These are phyloP conservation scores for Botrytis byssoidea DNA, from an alignment of 2,329 filamentous ascomycete genomes.

Conservation along the genomic window DNA sequence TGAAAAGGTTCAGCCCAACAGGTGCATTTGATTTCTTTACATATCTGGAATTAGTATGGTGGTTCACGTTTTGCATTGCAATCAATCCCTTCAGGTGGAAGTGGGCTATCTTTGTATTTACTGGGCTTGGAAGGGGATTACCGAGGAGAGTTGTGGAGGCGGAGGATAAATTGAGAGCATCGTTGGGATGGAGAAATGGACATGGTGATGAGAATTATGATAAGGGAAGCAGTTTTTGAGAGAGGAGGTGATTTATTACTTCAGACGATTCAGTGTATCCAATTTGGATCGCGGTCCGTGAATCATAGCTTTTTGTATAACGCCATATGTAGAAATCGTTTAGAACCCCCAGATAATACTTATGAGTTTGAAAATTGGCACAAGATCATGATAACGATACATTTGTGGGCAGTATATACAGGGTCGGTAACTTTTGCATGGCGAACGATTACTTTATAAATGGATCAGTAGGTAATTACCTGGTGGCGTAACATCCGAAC, in stretches of 20 bases:
- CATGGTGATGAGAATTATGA: background rate
- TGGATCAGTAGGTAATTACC: background rate
- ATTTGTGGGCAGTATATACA: background rate
- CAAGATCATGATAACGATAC: background rate
- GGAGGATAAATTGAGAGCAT: constrained; percentile 47
- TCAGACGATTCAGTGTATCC: background rate
- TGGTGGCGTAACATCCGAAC: background rate
- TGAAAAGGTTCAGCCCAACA: constrained; percentile 69
- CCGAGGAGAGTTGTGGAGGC: constrained; percentile 64
- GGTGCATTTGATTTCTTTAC: constrained; percentile 88
- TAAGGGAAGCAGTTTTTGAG: constrained; percentile 7
- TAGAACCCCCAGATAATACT: background rate
- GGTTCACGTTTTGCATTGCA: constrained; percentile 75
- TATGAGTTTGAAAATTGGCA: background rate
- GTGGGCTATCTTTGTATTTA: constrained; percentile 81
- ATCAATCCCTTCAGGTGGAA: constrained; percentile 90
- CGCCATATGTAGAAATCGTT: background rate
- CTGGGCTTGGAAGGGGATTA: constrained; percentile 66
- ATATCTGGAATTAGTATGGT: constrained; percentile 79
- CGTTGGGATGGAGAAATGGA: constrained; percentile 2
- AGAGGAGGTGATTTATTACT: too few species aligned
- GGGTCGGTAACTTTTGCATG: background rate
- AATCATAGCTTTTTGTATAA: background rate
- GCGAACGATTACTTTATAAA: too few species aligned
- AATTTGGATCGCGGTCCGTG: background rate